phyloP scores from a whole-genome alignment of 2,329 filamentous ascomycete genomes.

The Huntiella bhutanensis region DNA sequence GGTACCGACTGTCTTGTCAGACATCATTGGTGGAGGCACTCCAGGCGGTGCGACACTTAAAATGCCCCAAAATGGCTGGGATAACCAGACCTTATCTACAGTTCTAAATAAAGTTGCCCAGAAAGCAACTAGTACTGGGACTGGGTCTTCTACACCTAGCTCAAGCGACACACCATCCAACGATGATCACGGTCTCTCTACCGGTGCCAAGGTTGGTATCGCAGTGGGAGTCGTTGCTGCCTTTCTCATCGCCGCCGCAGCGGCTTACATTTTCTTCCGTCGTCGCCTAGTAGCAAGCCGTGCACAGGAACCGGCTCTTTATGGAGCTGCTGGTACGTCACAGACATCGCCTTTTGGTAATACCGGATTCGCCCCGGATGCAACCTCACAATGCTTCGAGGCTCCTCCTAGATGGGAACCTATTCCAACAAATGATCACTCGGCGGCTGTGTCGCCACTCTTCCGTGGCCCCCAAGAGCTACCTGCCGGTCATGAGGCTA shows the following conservation, averaged over 20 bases:
- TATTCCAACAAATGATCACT: no score
- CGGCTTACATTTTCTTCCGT: conserved; percentile 18
- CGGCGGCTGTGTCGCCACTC: no score
- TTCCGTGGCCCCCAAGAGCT: no score
- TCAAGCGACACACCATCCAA: conserved; percentile 1
- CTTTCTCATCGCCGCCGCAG: conserved; percentile 16
- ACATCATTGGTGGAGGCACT: conserved; percentile 30
- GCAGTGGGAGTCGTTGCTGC: conserved; percentile 11
- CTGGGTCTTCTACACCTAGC: conserved; percentile 25
- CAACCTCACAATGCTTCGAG: no score
- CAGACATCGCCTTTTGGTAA: no score
- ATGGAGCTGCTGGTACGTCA: no score
- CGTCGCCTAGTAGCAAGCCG: conserved; percentile 14
- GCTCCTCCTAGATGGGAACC: no score
- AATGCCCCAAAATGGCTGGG: conserved; percentile 30
- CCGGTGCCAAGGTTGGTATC: conserved; percentile 26
- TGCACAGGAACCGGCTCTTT: conserved; percentile 6
- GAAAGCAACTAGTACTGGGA: conserved; percentile 33
- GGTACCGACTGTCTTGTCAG: conserved; percentile 32
- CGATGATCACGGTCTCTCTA: conserved; percentile 15
- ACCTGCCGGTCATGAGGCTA: no score
- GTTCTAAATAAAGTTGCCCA: no score
- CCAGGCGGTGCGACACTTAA: conserved; percentile 34
- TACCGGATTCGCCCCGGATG: no score
- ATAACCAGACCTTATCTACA: conserved; percentile 26